Percentiles rank a stretch among this genome's conserved stretches.
Evolutionary conservation across 1,284 basidiomycete genomes (phyloP).

Genomic region (Amylostereum areolatum): DNA sequence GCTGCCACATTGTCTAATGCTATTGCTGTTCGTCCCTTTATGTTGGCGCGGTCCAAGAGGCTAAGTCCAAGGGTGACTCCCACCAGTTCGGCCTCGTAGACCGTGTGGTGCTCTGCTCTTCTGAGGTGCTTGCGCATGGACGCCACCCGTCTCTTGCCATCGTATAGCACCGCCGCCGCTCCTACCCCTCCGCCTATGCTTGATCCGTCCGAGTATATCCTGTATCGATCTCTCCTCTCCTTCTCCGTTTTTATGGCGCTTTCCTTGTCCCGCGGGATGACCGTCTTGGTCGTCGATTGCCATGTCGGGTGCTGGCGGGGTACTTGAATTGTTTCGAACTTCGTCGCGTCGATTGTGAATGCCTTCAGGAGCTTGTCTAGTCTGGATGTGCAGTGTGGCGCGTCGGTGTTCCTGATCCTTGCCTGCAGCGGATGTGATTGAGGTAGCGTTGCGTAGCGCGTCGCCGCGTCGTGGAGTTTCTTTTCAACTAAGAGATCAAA

Average conservation of each 20-base stretch:
- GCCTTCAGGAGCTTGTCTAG: background rate
- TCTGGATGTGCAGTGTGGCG: background rate
- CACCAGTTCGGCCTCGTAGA: slow-evolving; percentile 25
- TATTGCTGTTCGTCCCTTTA: background rate
- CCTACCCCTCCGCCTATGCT: slow-evolving; percentile 14
- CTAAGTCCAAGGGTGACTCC: slow-evolving; percentile 19
- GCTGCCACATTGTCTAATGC: slow-evolving; percentile 11
- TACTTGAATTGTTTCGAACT: background rate
- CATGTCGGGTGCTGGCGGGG: background rate
- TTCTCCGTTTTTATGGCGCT: background rate
- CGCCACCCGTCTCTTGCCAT: slow-evolving; percentile 1
- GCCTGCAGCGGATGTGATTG: background rate
- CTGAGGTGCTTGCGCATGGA: slow-evolving; percentile 19
- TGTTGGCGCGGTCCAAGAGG: slow-evolving; percentile 3
- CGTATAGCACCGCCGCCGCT: slow-evolving; percentile 19
- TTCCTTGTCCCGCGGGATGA: background rate
- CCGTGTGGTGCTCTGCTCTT: slow-evolving; percentile 16
- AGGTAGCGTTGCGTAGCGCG: background rate
- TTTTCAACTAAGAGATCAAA: slow-evolving; percentile 5
- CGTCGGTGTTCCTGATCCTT: background rate
- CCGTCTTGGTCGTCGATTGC: background rate
- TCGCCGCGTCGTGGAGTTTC: background rate
- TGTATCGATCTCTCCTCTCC: background rate
- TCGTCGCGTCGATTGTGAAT: background rate
- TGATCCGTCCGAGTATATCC: slow-evolving; percentile 16